Percentiles rank a stretch among this genome's conserved stretches.
Conservation (phyloP, 345 rosid genomes). For the Brassica nigra region DNA sequence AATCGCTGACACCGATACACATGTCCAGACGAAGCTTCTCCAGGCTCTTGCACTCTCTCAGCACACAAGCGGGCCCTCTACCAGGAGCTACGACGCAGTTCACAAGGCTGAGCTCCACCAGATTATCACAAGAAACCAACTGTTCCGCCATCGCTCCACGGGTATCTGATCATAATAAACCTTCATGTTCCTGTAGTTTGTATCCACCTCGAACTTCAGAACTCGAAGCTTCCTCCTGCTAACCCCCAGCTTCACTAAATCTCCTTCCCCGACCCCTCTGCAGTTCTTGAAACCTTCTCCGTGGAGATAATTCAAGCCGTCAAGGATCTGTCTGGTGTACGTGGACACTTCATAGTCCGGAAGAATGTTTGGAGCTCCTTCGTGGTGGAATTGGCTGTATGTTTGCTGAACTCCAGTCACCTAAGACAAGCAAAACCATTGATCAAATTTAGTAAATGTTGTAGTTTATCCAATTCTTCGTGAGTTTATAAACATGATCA, state of each 20-base stretch:
- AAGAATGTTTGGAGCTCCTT: no score
- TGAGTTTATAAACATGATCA: no score
- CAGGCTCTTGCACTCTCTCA: slow-evolving; percentile 68
- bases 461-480: no score
- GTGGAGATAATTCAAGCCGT: no score
- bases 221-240: slow-evolving; percentile 65
- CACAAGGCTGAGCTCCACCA: slow-evolving; percentile 68
- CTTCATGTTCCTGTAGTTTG: slow-evolving; percentile 79
- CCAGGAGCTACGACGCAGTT: slow-evolving; percentile 83
- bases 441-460: no score
- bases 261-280: slow-evolving; percentile 84
- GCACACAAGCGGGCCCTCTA: slow-evolving; percentile 79
- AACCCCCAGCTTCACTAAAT: slow-evolving; percentile 67
- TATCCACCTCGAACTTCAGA: slow-evolving; percentile 80
- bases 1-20: slow-evolving; percentile 80
- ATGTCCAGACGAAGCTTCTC: slow-evolving; percentile 77
- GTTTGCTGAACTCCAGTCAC: no score
- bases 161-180: slow-evolving; percentile 60
- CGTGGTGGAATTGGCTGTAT: no score
- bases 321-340: no score
- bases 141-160: slow-evolving; percentile 77
- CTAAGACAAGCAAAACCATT: no score
- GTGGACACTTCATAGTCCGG: no score
- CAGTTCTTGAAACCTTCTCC: slow-evolving; percentile 53
- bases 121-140: slow-evolving; percentile 62